Evolutionary conservation across 2,329 filamentous ascomycete genomes (phyloP), one percentile per base, ranked within the genome.

Genomic region (Fusarium nodosum): DNA sequence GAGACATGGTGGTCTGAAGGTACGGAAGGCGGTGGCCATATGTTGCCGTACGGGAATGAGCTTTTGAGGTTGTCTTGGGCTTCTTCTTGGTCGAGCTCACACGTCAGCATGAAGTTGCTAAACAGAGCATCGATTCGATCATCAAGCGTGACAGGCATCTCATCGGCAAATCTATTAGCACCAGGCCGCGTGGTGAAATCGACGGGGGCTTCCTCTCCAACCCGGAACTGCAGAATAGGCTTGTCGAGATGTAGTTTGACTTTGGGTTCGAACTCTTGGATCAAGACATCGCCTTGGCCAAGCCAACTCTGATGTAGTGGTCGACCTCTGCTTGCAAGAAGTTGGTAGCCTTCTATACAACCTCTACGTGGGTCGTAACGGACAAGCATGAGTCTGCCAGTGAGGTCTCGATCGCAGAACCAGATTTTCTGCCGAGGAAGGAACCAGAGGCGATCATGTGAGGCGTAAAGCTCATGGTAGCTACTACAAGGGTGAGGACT

Each of bases 391-490:
- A 97, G 79, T 76, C 91, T 91, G 0, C 94, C 94, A 3, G 87
- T 90, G 48, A 93, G 85, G 31, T 90, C 86, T 3, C 84, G 85
- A 78, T 97, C 93, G 62, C 89, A 87, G 75, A 97, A 95, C 94
- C 94, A 97, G 68, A 97, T 83, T 78, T 92, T 94, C 76, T 92
- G 84, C 53, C 87, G 88, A 0, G 92, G 85, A 2, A 97, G 83
- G 74, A 97, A 97, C 94, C 94, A 97, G 73, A 90, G 88, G 1
- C 91, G 90, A 68, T 96, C 87, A 76, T 96, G 92, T 22, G 89
- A 85, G 42, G 86, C 82, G 77, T 92, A 97, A 4, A 97, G 86
- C 28, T 91, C 85, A 60, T 87, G 88, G 79, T 90, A 97, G 26
- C 84, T 89, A 3, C 80, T 72, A 73, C 86, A 90, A 9, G 90